Conservation (phyloP, 2,329 filamentous ascomycete genomes). For the Nemania serpens region DNA sequence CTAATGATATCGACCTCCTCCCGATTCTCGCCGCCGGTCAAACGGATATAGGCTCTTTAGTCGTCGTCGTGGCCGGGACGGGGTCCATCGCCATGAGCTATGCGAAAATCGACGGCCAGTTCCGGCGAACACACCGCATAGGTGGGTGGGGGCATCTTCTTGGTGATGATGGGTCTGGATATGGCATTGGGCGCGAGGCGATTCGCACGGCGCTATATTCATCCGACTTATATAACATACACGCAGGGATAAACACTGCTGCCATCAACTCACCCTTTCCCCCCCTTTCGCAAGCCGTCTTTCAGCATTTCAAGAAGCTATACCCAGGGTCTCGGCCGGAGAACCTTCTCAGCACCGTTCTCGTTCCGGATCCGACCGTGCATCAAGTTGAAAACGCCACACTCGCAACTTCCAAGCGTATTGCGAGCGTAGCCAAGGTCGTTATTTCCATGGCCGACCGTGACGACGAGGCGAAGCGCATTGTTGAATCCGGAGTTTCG, state of each 20-base stretch:
- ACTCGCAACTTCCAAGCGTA: conserved; percentile 10
- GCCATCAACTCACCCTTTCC: not conserved
- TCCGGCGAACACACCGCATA: conserved; percentile 13
- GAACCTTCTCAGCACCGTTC: conserved; percentile 16
- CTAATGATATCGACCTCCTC: conserved; percentile 19
- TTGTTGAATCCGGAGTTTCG: conserved; percentile 5
- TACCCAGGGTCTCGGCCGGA: conserved; percentile 11
- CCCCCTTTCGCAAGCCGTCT: conserved; percentile 4
- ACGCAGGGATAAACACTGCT: not conserved
- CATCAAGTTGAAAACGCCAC: not conserved
- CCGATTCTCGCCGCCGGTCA: not conserved
- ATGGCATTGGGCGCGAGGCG: conserved; percentile 21
- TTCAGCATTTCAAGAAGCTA: conserved; percentile 12
- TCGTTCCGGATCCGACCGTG: conserved; percentile 3
- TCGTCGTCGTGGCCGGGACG: conserved; percentile 19
- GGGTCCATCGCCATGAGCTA: conserved; percentile 21
- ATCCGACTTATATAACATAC: conserved; percentile 4
- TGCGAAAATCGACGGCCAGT: conserved; percentile 8
- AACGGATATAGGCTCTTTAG: conserved; percentile 1
- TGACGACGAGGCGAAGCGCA: conserved; percentile 18
- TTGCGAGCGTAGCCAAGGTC: conserved; percentile 16
- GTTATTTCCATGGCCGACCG: conserved; percentile 15
- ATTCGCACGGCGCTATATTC: conserved; percentile 15
- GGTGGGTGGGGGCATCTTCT: conserved; percentile 23
- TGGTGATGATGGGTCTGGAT: conserved; percentile 24